Base-by-base conservation (phyloP, 306 rosid species). In the Fragaria iinumae region DNA sequence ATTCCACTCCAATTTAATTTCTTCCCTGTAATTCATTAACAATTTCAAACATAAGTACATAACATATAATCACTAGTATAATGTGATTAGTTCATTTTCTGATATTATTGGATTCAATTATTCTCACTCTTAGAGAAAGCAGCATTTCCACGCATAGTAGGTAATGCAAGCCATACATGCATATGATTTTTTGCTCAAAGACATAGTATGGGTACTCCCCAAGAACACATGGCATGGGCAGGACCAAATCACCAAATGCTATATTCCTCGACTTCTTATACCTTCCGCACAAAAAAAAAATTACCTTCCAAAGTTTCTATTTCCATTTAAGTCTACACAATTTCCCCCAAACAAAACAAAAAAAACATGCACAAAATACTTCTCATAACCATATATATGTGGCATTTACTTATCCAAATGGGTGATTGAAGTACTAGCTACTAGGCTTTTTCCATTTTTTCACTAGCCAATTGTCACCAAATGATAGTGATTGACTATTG, bases 141-240 rank as follows among this genome's bases (percentile, higher is more conserved):
- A 53, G 10, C 63, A n/a, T 5, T 1, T 36, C 2, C 38, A 27
- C 16, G 16, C 32, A 62, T 6, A 62, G 67, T 2, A 62, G n/a
- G 41, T 64, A 64, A 29, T 25, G 20, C 43, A 64, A 64, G 45
- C 77, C 83, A 80, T 41, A 41, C 10, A 41, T 60, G 20, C 34
- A 60, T 36, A 41, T 13, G 5, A 70, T 23, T 21, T 62, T 57
- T 48, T 29, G n/a, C 71, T 29, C 76, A 27, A 45, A 50, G 62
- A 78, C 82, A 78, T 1, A 34, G 79, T 77, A 78, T 73, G 82
- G 69, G 59, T 25, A 34, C 49, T 73, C 50, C 11, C 43, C 17
- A 9, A 73, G 16, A 77, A 69, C 76, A 77, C 79, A 62, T 68
- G 82, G 73, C 32, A 56, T 65, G 82, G 77, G 77, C 44, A 57